phyloP scores from a whole-genome alignment of 2,329 filamentous ascomycete genomes.

The Trichoderma sp. region DNA sequence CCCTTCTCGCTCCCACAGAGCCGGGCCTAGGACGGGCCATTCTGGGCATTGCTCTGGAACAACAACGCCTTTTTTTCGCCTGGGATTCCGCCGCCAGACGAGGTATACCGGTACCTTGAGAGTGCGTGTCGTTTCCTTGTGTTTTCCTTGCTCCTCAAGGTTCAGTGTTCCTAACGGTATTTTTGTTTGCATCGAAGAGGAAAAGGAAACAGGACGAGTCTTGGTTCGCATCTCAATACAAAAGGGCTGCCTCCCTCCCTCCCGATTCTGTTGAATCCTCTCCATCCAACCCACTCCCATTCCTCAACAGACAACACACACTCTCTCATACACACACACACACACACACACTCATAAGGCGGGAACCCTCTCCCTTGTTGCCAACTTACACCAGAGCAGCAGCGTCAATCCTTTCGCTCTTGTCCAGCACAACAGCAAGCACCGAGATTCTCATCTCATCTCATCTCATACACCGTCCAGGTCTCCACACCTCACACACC shows the following conservation, averaged over 20 bases:
- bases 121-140: conserved; percentile 2
- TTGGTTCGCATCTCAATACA: conserved; percentile 17
- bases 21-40: conserved; percentile 14
- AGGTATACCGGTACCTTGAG: not conserved
- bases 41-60: conserved; percentile 1
- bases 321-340: not conserved
- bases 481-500: not conserved
- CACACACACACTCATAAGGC: not conserved
- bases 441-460: not conserved
- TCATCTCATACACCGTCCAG: not conserved
- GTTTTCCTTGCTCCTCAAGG: conserved; percentile 26
- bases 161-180: conserved; percentile 7
- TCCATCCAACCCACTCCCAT: conserved; percentile 7
- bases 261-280: conserved; percentile 4
- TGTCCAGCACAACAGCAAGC: not conserved
- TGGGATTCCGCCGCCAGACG: conserved; percentile 9
- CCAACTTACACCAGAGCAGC: not conserved
- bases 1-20: conserved; percentile 19
- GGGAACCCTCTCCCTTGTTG: not conserved
- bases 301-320: not conserved
- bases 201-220: not conserved
- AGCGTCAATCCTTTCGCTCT: not conserved
- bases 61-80: not conserved
- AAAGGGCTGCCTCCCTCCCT: conserved; percentile 14
- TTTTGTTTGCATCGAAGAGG: conserved; percentile 21